phyloP scores from a whole-genome alignment of 116 monocot genomes.

The Phalaenopsis hybrid region DNA sequence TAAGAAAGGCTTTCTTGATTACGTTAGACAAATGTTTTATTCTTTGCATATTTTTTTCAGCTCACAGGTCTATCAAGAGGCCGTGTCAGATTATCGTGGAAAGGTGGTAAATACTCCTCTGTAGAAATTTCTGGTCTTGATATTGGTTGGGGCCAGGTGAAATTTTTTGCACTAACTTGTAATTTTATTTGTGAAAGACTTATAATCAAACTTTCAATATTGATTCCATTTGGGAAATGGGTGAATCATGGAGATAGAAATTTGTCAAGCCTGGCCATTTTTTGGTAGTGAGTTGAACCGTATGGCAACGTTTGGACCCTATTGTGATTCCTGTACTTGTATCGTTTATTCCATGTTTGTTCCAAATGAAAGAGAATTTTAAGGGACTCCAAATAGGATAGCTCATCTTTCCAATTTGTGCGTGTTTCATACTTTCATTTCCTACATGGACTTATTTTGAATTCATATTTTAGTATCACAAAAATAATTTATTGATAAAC shows the following conservation, averaged over 20 bases:
- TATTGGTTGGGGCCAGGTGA: constrained; percentile 99
- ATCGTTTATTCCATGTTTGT: neutral
- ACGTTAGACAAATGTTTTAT: neutral
- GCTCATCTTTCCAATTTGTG: neutral
- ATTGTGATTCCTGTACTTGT: neutral
- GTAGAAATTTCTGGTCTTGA: constrained; percentile 98
- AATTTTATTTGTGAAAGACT: constrained; percentile 4
- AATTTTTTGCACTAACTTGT: constrained; percentile 5
- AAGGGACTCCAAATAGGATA: neutral
- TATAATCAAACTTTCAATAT: neutral
- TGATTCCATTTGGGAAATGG: neutral
- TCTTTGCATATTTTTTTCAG: constrained; percentile 30
- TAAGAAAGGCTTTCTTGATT: neutral
- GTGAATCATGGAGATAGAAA: neutral
- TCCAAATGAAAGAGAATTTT: neutral
- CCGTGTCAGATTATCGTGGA: constrained; percentile 57
- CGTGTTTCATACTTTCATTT: neutral
- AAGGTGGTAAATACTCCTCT: constrained; percentile 42
- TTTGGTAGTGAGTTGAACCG: neutral
- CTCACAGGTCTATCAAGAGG: constrained; percentile 56
- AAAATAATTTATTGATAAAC: neutral
- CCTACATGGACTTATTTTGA: neutral
- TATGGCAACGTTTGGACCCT: neutral
- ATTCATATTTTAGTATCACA: neutral
- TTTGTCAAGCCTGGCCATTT: neutral